These are phyloP conservation scores for Botryotinia calthae DNA, from an alignment of 2,329 filamentous ascomycete genomes.

Conservation along the genomic window DNA sequence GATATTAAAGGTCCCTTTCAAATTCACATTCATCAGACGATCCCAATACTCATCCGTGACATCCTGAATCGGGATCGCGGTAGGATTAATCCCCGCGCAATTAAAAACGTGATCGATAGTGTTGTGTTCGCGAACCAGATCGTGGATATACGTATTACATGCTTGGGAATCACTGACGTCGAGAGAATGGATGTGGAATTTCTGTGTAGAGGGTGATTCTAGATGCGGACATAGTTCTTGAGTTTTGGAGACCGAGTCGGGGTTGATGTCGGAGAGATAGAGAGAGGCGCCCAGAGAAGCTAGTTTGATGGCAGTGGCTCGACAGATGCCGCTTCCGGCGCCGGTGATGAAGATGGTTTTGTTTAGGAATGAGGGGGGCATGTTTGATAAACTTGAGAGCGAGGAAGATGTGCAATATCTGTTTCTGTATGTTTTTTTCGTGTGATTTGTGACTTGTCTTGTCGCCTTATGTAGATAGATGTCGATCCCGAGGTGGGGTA, in stretches of 20 bases:
- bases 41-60: constrained; percentile 49
- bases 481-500: neutral
- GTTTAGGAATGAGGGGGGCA: constrained; percentile 20
- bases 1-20: constrained; percentile 45
- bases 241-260: constrained; percentile 27
- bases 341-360: constrained; percentile 37
- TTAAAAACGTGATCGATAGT: constrained; percentile 41
- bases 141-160: constrained; percentile 27
- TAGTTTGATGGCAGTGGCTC: constrained; percentile 34
- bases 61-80: constrained; percentile 41
- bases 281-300: constrained; percentile 33
- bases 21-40: constrained; percentile 46
- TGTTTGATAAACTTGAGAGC: neutral
- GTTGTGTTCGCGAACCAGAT: constrained; percentile 21
- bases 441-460: neutral
- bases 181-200: neutral
- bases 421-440: neutral
- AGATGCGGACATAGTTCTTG: constrained; percentile 15
- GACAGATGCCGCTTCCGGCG: constrained; percentile 35
- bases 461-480: neutral
- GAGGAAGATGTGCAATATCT: neutral
- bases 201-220: neutral
- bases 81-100: constrained; percentile 50
- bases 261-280: constrained; percentile 37
- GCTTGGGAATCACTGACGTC: constrained; percentile 1